Percentiles rank a stretch among this genome's conserved stretches.
Evolutionary conservation across 148 eudicot species (phyloP).

Genomic region (Vaccinium macrocarpon): DNA sequence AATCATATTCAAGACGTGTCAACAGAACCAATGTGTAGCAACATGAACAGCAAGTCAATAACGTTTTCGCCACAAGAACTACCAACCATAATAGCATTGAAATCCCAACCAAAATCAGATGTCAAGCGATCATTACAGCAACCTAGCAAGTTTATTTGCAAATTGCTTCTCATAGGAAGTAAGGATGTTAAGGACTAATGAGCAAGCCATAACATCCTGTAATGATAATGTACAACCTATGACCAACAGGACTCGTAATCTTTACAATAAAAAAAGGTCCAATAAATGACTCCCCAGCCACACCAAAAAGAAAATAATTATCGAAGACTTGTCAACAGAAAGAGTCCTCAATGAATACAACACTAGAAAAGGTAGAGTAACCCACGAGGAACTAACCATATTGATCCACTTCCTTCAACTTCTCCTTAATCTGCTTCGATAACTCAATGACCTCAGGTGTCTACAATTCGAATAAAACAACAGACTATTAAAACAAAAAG

Average conservation of each 20-base stretch:
- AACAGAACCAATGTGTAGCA: not conserved
- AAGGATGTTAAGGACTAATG: not conserved
- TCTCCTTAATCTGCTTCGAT: conserved; percentile 78
- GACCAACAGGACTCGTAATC: not conserved
- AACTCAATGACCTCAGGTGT: conserved; percentile 72
- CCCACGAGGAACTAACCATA: conserved; percentile 44
- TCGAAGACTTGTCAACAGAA: not conserved
- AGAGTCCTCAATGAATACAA: not conserved
- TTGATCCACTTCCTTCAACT: conserved; percentile 76
- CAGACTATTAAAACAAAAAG: conserved; percentile 9
- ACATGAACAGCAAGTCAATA: not conserved
- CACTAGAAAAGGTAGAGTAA: not conserved
- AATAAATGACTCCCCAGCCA: not conserved
- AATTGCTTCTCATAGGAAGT: not conserved
- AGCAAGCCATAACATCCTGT: not conserved
- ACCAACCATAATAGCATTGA: not conserved
- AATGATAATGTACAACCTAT: not conserved
- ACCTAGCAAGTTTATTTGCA: not conserved
- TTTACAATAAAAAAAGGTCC: not conserved
- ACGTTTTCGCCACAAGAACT: not conserved
- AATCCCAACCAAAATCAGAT: not conserved
- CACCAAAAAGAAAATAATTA: not conserved
- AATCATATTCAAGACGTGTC: not conserved
- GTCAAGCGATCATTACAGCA: not conserved
- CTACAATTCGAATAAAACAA: conserved; percentile 30